Base-by-base conservation (phyloP, 257 asterid species). In the Sherardia arvensis region DNA sequence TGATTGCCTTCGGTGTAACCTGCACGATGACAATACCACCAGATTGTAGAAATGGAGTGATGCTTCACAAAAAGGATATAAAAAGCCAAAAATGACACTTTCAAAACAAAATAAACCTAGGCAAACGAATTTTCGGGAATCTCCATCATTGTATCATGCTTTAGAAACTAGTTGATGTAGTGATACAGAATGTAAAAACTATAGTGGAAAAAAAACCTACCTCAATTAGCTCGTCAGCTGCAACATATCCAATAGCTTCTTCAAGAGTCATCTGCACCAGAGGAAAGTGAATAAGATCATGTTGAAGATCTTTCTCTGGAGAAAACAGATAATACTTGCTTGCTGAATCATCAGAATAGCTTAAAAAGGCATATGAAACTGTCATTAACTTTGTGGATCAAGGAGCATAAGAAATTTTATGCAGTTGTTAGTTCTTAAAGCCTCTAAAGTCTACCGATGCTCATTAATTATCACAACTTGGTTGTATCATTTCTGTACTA, bases 181-280 rank as follows among this genome's bases (percentile, higher is more conserved):
- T 9, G 43, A 36, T 10, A 36, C 11, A 38, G 47, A 38, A 38
- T 38, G 47, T 38, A 38, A 38, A 36, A 38, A 38, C 45, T 36
- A 36, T 8, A 8, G 17, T 8, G 45, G 12, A 38, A 4, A 38
- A 38, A 38, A 38, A 38, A 43, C 53, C 14, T 77, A 87, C 99
- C 99, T 93, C 99, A 65, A 93, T 93, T 56, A 93, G 99, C 78
- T 93, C 99, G 65, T 90, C 95, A 1, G 96, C 76, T 47, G 96
- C 99, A 70, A 93, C 99, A 45, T 90, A 90, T 60, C 97, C 99
- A 66, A 90, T 93, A 49, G 99, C 99, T 80, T 93, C 99, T 76
- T 93, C 99, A 9, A 93, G 94, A 40, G 84, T 77, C 72, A 93
- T 85, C 99, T 93, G 87, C 82, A 73, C 66, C 61, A 55, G 15